Evolutionary conservation across 495 filamentous ascomycete genomes (phyloP), one percentile per base, ranked within the genome.

Genomic region (Diplogelasinospora grovesii): DNA sequence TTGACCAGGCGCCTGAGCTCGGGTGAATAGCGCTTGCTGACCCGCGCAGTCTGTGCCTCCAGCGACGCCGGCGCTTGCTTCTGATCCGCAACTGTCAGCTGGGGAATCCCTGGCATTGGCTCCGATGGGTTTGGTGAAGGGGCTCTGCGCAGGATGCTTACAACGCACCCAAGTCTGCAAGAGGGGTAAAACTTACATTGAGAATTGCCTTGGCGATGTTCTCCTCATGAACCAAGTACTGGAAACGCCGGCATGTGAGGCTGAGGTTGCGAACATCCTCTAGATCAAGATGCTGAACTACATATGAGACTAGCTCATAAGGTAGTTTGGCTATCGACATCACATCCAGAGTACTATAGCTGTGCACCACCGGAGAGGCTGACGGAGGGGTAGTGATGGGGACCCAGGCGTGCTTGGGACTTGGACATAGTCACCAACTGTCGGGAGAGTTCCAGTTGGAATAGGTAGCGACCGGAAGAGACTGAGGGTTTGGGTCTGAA

Each of bases 251-350:
- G 50, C 76, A 78, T 26, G 72, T 68, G 29, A 68, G 50, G 21
- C 66, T 69, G 20, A 79, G 52, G 44, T 64, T 54, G 15, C 70
- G 58, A 22, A 73, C 45, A 46, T 81, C 74, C 43, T 71, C 61
- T 20, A 79, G 59, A 28, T 67, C 54, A 28, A 81, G 59, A 39
- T 71, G 60, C 8, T 69, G 60, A 30, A 79, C 68, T 32, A 85
- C 73, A 46, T 76, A 70, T 21, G 76, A 69, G 26, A 83, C 63
- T 8, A 83, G 64, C 61, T 85, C 82, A 54, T 79, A 82, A 3
- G 82, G 80, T 24, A 84, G 52, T 8, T 31, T 27, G 25, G 50
- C 22, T 21, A 58, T 31, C 27, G 54, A 49, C 59, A 64, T 63
- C 29, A 29, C 39, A 43, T 28, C 18, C 36, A 19, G 21, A 38